Percentiles rank a stretch among this genome's conserved stretches.
phyloP scores from a whole-genome alignment of 306 rosid species.

The Rosa lucieae region DNA sequence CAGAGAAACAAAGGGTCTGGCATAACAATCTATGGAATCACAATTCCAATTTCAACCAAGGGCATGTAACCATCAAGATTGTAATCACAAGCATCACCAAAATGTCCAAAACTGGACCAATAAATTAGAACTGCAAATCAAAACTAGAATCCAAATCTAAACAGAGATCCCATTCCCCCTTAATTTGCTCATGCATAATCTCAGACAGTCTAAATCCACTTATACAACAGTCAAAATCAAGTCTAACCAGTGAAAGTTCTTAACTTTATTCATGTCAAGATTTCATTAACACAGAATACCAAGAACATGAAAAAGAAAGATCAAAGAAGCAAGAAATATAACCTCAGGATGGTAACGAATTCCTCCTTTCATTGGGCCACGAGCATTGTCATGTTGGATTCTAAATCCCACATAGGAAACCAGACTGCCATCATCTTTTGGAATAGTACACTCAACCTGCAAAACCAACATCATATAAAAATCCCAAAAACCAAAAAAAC shows the following conservation, averaged over 20 bases:
- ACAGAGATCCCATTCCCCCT: neutral
- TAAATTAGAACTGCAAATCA: neutral
- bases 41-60: neutral
- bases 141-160: neutral
- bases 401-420: slow-evolving; percentile 72
- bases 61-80: neutral
- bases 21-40: neutral
- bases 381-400: slow-evolving; percentile 81
- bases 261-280: neutral
- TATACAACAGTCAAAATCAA: neutral
- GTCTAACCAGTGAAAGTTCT: neutral
- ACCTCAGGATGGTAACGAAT: slow-evolving; percentile 83
- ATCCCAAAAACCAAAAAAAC: neutral
- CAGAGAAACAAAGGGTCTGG: neutral
- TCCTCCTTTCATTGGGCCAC: slow-evolving; percentile 89
- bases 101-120: neutral
- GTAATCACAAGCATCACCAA: neutral
- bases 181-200: slow-evolving; percentile 1
- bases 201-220: slow-evolving; percentile 17
- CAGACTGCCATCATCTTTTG: slow-evolving; percentile 70
- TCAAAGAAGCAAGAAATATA: neutral
- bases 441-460: slow-evolving; percentile 80
- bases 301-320: neutral
- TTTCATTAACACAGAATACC: neutral
- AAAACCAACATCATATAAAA: slow-evolving; percentile 11